These are phyloP conservation scores for Blastocystis hominis DNA, from an alignment of 352 stramenopile genomes.

Conservation along the genomic window DNA sequence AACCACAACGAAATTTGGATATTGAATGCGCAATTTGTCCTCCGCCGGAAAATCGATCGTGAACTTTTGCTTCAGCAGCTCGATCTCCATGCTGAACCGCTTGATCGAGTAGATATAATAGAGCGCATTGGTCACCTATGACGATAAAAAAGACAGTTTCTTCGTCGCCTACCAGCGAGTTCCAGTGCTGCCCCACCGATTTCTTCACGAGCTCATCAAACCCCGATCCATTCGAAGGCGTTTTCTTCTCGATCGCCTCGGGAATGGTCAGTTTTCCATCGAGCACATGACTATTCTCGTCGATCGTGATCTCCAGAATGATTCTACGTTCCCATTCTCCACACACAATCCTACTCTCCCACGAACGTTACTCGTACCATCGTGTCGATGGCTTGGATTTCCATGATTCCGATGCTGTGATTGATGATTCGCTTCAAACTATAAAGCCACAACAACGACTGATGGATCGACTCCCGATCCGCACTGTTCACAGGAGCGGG, in stretches of 20 bases:
- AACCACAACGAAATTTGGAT: constrained; percentile 21
- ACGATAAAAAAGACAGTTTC: background rate
- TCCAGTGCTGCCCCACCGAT: background rate
- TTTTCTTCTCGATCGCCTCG: background rate
- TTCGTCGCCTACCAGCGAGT: background rate
- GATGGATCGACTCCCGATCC: background rate
- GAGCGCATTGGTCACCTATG: background rate
- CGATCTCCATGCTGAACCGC: background rate
- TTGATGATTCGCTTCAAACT: constrained; percentile 20
- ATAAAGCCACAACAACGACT: constrained; percentile 29
- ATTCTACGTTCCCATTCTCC: background rate
- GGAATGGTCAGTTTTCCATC: background rate
- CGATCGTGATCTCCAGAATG: background rate
- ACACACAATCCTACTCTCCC: background rate
- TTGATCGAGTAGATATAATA: constrained; percentile 28
- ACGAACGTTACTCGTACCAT: background rate
- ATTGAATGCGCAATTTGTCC: background rate
- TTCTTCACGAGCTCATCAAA: background rate
- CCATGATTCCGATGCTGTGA: constrained; percentile 26
- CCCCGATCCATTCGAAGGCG: background rate
- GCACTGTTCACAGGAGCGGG: background rate
- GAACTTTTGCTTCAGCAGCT: background rate
- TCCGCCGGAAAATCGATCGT: background rate
- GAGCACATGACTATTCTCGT: background rate
- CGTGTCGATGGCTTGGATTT: background rate